Base-by-base conservation (phyloP, 345 rosid species). In the thale cress (Arabidopsis thaliana) region DNA sequence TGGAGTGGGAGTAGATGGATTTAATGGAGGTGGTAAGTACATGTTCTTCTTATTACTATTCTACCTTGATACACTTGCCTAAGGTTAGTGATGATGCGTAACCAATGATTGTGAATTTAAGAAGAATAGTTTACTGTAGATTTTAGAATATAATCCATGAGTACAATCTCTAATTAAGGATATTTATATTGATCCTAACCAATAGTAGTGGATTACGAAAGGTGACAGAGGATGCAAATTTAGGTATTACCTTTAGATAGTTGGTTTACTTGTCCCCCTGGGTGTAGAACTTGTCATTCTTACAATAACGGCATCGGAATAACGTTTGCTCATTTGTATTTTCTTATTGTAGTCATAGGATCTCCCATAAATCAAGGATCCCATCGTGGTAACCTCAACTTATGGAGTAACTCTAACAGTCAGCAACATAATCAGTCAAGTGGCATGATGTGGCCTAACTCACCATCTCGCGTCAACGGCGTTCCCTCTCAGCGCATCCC, bases 371-470 rank as follows among this genome's bases (percentile, higher is more conserved):
- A 84, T 79, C 93, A 90, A 81, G 88, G 89, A 71, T 67, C 88
- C 52, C 82, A 83, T 44, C 87, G 83, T 14, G 82, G 85, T 65
- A 84, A 82, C 77, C 87, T 81, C 51, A 86, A 79, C 79, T 45
- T 77, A 58, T 90, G 97, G 99, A 85, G 75, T 61, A 88, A 80
- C 71, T 37, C 80, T 78, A 87, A 81, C 78, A 86, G 92, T 68
- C 90, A 85, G 82, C 92, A 80, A 77, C 87, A 82, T 45, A 91
- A 79, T 75, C 83, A 86, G 75, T 80, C 96, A 42, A 81, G 82
- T 82, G 79, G 83, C 62, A 76, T 87, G 85, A 82, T 85, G 62
- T 95, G 98, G 97, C 90, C 93, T 52, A 88, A 81, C 81, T 89
- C 97, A 3, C 90, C 90, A 52, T 86, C 97, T 13, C 84, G 78